These are phyloP conservation scores for Nicotiana noctiflora DNA, from an alignment of 257 asterid species.

Conservation along the genomic window DNA sequence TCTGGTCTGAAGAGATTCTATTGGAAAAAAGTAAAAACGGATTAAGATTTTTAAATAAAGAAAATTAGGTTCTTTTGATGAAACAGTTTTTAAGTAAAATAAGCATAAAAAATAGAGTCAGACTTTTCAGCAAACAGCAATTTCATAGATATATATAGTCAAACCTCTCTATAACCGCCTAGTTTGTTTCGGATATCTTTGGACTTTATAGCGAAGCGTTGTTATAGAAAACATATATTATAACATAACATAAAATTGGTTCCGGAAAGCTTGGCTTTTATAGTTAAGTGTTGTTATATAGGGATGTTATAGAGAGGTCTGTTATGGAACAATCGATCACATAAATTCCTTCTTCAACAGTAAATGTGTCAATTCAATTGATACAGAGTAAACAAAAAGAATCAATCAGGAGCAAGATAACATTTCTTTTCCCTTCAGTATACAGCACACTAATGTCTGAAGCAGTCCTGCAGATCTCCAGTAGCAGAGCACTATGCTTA, in stretches of 20 bases:
- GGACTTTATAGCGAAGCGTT: no score
- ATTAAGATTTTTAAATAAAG: not conserved
- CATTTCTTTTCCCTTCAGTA: not conserved
- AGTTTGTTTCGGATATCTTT: no score
- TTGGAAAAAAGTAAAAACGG: not conserved
- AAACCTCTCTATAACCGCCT: no score
- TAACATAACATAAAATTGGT: no score
- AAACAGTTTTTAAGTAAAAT: not conserved
- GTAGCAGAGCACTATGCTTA: not conserved
- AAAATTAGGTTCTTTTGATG: not conserved
- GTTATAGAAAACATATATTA: no score
- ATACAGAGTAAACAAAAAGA: not conserved
- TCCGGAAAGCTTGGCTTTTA: no score
- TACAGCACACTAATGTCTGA: conserved; percentile 1
- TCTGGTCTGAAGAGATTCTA: not conserved
- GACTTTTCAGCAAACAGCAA: not conserved
- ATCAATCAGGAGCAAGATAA: conserved; percentile 1
- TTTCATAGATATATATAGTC: not conserved
- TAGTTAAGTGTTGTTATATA: no score
- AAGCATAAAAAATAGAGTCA: not conserved
- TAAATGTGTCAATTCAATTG: not conserved
- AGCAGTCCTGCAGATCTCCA: not conserved
- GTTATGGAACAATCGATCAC: not conserved
- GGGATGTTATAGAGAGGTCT: no score
- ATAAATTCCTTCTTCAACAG: not conserved